These are phyloP conservation scores for Pichia cactophila DNA, from an alignment of 1,139 yeast species.

Conservation along the genomic window DNA sequence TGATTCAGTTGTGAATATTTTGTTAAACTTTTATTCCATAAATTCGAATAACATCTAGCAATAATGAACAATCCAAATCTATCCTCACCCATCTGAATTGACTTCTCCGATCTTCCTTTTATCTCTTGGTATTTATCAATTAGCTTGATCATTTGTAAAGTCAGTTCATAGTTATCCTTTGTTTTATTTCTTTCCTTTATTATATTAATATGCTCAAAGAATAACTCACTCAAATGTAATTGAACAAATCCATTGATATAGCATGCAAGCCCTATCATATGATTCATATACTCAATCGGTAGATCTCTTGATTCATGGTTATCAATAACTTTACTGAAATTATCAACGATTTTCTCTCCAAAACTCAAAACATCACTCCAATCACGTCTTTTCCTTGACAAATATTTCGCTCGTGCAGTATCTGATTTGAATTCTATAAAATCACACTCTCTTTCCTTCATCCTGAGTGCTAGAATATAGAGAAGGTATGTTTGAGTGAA, in stretches of 20 bases:
- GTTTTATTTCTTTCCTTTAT: slow-evolving; percentile 1
- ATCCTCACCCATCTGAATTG: slow-evolving; percentile 10
- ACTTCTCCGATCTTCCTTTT: not conserved
- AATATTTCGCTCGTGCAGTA: not conserved
- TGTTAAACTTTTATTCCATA: slow-evolving; percentile 7
- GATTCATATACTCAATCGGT: not conserved
- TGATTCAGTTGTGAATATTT: slow-evolving; percentile 5
- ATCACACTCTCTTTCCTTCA: slow-evolving; percentile 4
- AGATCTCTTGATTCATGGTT: not conserved
- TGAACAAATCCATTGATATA: slow-evolving; percentile 15
- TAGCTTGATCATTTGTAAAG: not conserved
- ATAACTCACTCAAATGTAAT: slow-evolving; percentile 7
- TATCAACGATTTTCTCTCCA: slow-evolving; percentile 12
- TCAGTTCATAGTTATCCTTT: not conserved
- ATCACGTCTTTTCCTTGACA: slow-evolving; percentile 13
- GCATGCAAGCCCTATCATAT: slow-evolving; percentile 12
- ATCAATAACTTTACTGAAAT: slow-evolving; percentile 8
- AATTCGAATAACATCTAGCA: slow-evolving; percentile 5
- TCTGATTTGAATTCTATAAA: not conserved
- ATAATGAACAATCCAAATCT: slow-evolving; percentile 10
- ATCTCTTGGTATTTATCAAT: slow-evolving; percentile 1
- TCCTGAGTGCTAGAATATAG: slow-evolving; percentile 4
- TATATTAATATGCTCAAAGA: slow-evolving; percentile 3
- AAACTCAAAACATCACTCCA: slow-evolving; percentile 13
- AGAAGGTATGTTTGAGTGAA: slow-evolving; percentile 9